Evolutionary conservation across 495 filamentous ascomycete genomes (phyloP), one percentile per base, ranked within the genome.

Genomic region (Penicillium fimorum): DNA sequence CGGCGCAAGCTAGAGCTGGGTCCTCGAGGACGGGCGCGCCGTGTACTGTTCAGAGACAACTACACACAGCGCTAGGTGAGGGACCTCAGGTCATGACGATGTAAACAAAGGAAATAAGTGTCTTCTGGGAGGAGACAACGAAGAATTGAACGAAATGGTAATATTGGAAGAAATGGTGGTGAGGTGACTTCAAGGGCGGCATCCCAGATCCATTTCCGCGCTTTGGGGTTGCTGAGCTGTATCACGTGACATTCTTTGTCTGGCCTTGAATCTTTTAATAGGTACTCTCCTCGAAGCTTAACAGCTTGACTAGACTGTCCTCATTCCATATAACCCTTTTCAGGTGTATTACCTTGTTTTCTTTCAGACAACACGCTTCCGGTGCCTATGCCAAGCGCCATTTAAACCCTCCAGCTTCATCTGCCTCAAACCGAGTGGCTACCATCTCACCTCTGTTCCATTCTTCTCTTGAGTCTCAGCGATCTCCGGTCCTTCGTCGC

Each of bases 31-130:
- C 50, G 15, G 47, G 54, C 63, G 65, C 55, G 50, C 42, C 55
- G 58, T 60, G 57, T 42, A 63, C 60, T 53, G 62, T 52, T 67
- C 47, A 37, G 38, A 55, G 42, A 59, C 58, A 53, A 49, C 55
- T 66, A 61, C 63, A 66, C 58, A 66, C 56, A 27, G 53, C 60
- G 60, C 63, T 43, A 37, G 25, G 22, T 11, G 42, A 32, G 35
- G 11, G 45, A 51, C 45, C 53, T 50, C 61, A 64, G 35, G 54
- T 49, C 66, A 69, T 69, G 50, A 60, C 66, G 60, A 41, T 49
- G 12, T 37, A 5, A 24, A 43, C 0, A 46, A 64, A 38, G 38
- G 49, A 62, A n/a, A 42, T 22, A 11, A 22, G 32, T 17, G 45
- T 44, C 29, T 40, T 41, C 20, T 29, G 20, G 7, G 12, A 5